phyloP scores from a whole-genome alignment of 208 protist species.

The Trypanosoma melophagium region DNA sequence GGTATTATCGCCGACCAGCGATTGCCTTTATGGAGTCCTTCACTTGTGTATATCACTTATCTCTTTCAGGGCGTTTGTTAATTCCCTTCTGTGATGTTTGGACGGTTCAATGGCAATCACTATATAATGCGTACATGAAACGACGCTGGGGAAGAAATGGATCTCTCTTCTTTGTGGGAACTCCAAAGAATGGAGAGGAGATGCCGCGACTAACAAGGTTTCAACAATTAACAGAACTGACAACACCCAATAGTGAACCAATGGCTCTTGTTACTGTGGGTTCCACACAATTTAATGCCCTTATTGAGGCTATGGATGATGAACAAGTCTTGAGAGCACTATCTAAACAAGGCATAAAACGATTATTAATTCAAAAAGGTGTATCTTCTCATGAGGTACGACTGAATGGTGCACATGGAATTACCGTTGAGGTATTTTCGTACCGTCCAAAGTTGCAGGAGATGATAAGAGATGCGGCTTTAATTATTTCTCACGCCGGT shows the following conservation, averaged over 20 bases:
- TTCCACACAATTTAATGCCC: conserved; percentile 75
- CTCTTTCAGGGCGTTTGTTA: conserved; percentile 73
- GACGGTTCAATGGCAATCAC: conserved; percentile 75
- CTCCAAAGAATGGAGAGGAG: neutral
- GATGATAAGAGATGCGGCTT: conserved; percentile 44
- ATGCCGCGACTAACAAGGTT: neutral
- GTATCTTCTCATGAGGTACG: conserved; percentile 25
- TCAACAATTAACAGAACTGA: neutral
- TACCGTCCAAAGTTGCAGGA: conserved; percentile 61
- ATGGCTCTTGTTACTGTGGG: conserved; percentile 87
- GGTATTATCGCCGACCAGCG: conserved; percentile 38
- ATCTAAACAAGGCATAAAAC: conserved; percentile 38
- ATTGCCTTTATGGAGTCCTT: conserved; percentile 90
- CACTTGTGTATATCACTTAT: conserved; percentile 83
- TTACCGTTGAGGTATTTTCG: conserved; percentile 67
- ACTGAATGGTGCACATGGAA: conserved; percentile 24
- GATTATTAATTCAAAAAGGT: conserved; percentile 81
- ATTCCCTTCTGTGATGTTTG: conserved; percentile 75
- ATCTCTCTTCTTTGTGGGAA: conserved; percentile 18
- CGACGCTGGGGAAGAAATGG: conserved; percentile 8
- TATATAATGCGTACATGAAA: conserved; percentile 25
- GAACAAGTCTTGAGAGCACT: conserved; percentile 42
- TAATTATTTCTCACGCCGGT: conserved; percentile 89
- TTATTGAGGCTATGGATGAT: conserved; percentile 55
- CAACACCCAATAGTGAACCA: neutral